A percentile compares a stretch with the other conserved stretches of the same genome.
phyloP scores from a whole-genome alignment of 2,329 filamentous ascomycete species.

The Colletotrichum sp. region DNA sequence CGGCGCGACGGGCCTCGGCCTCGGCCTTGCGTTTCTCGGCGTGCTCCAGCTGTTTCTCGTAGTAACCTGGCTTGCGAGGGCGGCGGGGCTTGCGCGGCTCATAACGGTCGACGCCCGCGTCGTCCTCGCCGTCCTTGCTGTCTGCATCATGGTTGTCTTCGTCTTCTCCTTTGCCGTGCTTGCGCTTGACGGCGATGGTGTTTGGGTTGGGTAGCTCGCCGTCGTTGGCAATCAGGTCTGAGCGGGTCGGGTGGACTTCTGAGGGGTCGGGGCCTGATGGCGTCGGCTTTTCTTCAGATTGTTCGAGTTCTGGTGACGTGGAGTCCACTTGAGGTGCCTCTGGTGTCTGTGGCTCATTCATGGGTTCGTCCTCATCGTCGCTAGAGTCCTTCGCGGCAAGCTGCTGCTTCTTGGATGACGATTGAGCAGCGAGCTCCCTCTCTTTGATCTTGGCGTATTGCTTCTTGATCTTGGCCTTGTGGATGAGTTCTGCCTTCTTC shows the following conservation, averaged over 20 bases:
- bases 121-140: background rate
- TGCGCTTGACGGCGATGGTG: slow-evolving; percentile 20
- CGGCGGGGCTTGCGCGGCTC: slow-evolving; percentile 21
- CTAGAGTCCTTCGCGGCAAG: slow-evolving; percentile 20
- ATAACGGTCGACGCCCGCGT: slow-evolving; percentile 17
- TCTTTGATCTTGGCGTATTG: slow-evolving; percentile 88
- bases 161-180: background rate
- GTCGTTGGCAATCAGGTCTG: slow-evolving; percentile 41
- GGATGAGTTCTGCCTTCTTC: slow-evolving; percentile 87
- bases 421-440: slow-evolving; percentile 42
- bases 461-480: slow-evolving; percentile 93
- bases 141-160: background rate
- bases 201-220: slow-evolving; percentile 23
- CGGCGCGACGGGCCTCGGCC: slow-evolving; percentile 46
- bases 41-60: slow-evolving; percentile 65
- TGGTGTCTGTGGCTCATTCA: slow-evolving; percentile 22
- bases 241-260: slow-evolving; percentile 45
- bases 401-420: slow-evolving; percentile 19
- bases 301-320: background rate
- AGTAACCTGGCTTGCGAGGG: slow-evolving; percentile 57
- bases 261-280: slow-evolving; percentile 5
- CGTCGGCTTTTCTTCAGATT: background rate
- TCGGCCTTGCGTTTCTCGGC: slow-evolving; percentile 50
- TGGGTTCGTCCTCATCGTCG: slow-evolving; percentile 21
- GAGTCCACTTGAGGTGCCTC: slow-evolving; percentile 24